Evolutionary conservation across 768 basidiomycete genomes (phyloP), one percentile per base, ranked within the genome.

Genomic region (Mycena galericulata): DNA sequence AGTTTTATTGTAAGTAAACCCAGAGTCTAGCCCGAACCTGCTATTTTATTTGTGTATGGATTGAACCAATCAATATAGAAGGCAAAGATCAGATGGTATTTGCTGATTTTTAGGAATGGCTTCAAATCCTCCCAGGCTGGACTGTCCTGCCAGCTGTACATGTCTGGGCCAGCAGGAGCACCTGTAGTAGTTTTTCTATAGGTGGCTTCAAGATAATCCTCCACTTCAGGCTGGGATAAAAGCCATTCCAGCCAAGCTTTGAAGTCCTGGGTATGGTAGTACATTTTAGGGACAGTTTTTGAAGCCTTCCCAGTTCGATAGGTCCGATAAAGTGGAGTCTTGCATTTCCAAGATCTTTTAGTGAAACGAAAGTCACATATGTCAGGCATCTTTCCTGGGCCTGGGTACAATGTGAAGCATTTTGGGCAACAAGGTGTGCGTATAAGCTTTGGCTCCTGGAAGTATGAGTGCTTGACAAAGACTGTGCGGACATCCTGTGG

Each of bases 11-110:
- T 36, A 41, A 17, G 4, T 34, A 40, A 24, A 30, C n/a, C 5
- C 6, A 46, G 12, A 61, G 66, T 41, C 8, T 40, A 50, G 32
- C n/a, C n/a, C 20, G 49, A 66, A 70, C 78, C 77, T 55, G 78
- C 76, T 67, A 78, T 36, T 36, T 36, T 36, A 36, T 36, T 36
- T 14, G 34, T 36, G 34, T 36, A 36, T 1, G 77, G 79, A 73
- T 82, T 82, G 58, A 80, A 81, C 79, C 79, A 81, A 61, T 82
- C 79, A 58, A 80, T 68, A 66, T 76, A 81, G 12, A 80, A 32
- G 9, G 73, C 72, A 73, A 79, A 81, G 1, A 73, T 62, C 3
- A 78, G 66, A 67, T 72, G 55, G 43, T 74, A 70, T 26, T 56
- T 64, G 12, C 69, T 60, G 12, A 47, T 36, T 36, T 36, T 50